These are phyloP conservation scores for Nannizziopsis arthrosporioides DNA, from an alignment of 2,329 filamentous ascomycete genomes.

Conservation along the genomic window DNA sequence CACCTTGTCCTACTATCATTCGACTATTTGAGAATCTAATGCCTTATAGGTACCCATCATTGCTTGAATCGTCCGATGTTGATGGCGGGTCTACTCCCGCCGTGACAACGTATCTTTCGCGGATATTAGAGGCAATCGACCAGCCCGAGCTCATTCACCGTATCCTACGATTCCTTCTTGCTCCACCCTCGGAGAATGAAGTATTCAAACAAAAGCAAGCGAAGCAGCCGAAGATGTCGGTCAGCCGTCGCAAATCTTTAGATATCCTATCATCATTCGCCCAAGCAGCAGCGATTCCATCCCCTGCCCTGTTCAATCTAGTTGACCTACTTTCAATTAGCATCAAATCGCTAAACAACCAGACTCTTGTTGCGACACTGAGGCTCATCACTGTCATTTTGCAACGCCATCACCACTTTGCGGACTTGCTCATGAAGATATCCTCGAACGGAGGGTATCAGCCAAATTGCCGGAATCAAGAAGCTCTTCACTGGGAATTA, in stretches of 20 bases:
- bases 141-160: slow-evolving; percentile 91
- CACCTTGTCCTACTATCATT: slow-evolving; percentile 12
- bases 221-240: slow-evolving; percentile 47
- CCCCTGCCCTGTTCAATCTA: slow-evolving; percentile 82
- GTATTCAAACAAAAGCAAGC: slow-evolving; percentile 29
- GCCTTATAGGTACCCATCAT: slow-evolving; percentile 65
- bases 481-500: slow-evolving; percentile 33
- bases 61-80: slow-evolving; percentile 91
- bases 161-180: slow-evolving; percentile 83
- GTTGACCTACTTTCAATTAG: slow-evolving; percentile 84
- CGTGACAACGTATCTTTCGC: slow-evolving; percentile 81
- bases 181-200: slow-evolving; percentile 48
- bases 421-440: slow-evolving; percentile 53
- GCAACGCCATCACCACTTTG: slow-evolving; percentile 77
- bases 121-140: slow-evolving; percentile 81
- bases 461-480: slow-evolving; percentile 26
- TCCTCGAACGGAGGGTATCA: slow-evolving; percentile 19
- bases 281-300: slow-evolving; percentile 60
- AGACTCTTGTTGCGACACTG: slow-evolving; percentile 81
- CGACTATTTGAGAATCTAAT: background rate
- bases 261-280: slow-evolving; percentile 72
- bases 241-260: slow-evolving; percentile 73
- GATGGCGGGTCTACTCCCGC: slow-evolving; percentile 95
- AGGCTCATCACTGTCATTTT: slow-evolving; percentile 79
- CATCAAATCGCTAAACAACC: slow-evolving; percentile 68